Evolutionary conservation across 108 stramenopile genomes (phyloP).

Genomic region (Nitzschia sp.): DNA sequence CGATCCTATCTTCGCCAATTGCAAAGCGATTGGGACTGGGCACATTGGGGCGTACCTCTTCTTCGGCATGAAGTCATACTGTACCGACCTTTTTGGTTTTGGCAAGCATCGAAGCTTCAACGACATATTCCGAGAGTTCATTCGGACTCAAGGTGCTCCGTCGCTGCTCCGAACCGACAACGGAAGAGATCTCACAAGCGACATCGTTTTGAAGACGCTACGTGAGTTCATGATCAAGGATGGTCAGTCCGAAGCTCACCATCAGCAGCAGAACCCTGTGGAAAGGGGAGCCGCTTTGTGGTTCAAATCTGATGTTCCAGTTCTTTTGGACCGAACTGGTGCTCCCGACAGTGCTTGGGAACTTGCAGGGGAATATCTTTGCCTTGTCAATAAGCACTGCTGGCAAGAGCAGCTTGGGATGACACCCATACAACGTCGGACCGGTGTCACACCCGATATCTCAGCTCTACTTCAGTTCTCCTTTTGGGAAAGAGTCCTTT

Average conservation of each 20-base stretch:
- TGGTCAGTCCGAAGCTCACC: constrained; percentile 23
- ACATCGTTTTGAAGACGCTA: constrained; percentile 13
- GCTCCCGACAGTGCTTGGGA: constrained; percentile 30
- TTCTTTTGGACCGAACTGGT: constrained; percentile 32
- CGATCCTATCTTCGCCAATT: constrained; percentile 22
- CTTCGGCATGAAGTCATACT: neutral
- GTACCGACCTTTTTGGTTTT: constrained; percentile 29
- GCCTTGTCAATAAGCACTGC: constrained; percentile 21
- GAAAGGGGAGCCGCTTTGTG: constrained; percentile 19
- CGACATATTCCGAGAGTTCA: constrained; percentile 24
- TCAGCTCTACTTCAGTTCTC: constrained; percentile 8
- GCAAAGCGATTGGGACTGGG: neutral
- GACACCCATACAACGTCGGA: constrained; percentile 9
- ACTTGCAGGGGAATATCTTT: constrained; percentile 6
- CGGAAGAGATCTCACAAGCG: constrained; percentile 8
- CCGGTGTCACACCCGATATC: constrained; percentile 28
- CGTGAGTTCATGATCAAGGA: constrained; percentile 11
- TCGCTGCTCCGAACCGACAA: constrained; percentile 4
- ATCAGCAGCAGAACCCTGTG: constrained; percentile 40
- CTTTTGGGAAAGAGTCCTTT: constrained; percentile 34
- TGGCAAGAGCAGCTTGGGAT: neutral
- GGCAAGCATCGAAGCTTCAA: constrained; percentile 16
- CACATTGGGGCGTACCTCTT: constrained; percentile 23
- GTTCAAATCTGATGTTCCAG: constrained; percentile 8
- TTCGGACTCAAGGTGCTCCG: constrained; percentile 30